Evolutionary conservation across 371 early-diverging fungal genomes (phyloP).

Genomic region (Mucor ambiguus): DNA sequence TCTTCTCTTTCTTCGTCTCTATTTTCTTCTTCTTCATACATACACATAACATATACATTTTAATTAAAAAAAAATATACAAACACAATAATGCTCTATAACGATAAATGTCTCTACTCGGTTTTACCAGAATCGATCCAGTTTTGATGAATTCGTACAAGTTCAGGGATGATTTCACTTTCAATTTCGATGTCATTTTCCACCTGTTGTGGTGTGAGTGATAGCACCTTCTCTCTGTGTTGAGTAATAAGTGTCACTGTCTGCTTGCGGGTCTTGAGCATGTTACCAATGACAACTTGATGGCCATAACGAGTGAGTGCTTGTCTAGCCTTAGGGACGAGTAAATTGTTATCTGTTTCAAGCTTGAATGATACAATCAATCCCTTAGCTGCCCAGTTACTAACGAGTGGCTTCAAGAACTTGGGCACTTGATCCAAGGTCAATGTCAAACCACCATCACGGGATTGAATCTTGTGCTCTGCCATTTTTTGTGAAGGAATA

Average conservation of each 20-base stretch:
- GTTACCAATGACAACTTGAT: slow-evolving; percentile 97
- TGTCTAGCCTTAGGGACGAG: slow-evolving; percentile 81
- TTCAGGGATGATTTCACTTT: slow-evolving; percentile 79
- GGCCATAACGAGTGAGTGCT: slow-evolving; percentile 88
- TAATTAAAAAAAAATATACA: background rate
- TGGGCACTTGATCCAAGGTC: slow-evolving; percentile 94
- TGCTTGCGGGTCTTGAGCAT: slow-evolving; percentile 87
- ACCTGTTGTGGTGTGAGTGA: slow-evolving; percentile 67
- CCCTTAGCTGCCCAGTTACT: slow-evolving; percentile 87
- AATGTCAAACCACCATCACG: slow-evolving; percentile 82
- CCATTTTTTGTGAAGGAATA: slow-evolving; percentile 88
- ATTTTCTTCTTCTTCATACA: slow-evolving; percentile 7
- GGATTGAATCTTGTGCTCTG: slow-evolving; percentile 96
- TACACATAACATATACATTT: background rate
- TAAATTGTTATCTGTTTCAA: slow-evolving; percentile 91
- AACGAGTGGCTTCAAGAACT: slow-evolving; percentile 91
- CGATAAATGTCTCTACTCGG: slow-evolving; percentile 12
- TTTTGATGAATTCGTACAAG: slow-evolving; percentile 70
- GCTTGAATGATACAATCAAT: slow-evolving; percentile 95
- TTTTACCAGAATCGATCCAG: slow-evolving; percentile 53
- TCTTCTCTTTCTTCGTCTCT: background rate
- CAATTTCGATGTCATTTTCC: slow-evolving; percentile 79
- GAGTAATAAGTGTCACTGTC: slow-evolving; percentile 77
- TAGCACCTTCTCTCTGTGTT: slow-evolving; percentile 59
- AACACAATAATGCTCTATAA: background rate